A percentile compares a stretch with the other conserved stretches of the same genome.
phyloP scores from a whole-genome alignment of 2,329 filamentous ascomycete species.

The Talaromyces sp. region DNA sequence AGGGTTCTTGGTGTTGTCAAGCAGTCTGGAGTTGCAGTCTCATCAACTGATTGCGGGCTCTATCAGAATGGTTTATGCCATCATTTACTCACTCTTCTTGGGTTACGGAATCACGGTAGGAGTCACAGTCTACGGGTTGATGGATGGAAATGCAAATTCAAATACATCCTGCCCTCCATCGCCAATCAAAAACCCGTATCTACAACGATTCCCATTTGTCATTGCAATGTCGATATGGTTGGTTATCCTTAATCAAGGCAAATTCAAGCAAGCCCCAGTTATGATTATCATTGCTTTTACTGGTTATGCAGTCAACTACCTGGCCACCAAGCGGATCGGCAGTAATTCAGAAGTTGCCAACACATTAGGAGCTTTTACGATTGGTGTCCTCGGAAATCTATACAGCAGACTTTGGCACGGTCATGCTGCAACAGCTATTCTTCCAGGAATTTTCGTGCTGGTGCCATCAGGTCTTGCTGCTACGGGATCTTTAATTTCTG shows the following conservation, averaged over 20 bases:
- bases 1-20: conserved; percentile 57
- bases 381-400: conserved; percentile 71
- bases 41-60: conserved; percentile 64
- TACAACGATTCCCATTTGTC: conserved; percentile 64
- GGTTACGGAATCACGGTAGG: conserved; percentile 67
- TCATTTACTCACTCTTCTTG: conserved; percentile 65
- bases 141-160: conserved; percentile 50
- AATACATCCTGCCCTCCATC: conserved; percentile 42
- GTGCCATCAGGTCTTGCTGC: conserved; percentile 56
- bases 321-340: conserved; percentile 62
- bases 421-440: conserved; percentile 74
- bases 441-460: conserved; percentile 75
- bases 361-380: conserved; percentile 68
- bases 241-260: conserved; percentile 73
- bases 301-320: conserved; percentile 72
- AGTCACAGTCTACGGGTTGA: conserved; percentile 55
- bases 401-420: conserved; percentile 68
- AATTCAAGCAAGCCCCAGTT: conserved; percentile 68
- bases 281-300: conserved; percentile 69
- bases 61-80: conserved; percentile 64
- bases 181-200: conserved; percentile 40
- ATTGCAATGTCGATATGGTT: conserved; percentile 67
- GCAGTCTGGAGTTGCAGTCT: conserved; percentile 61
- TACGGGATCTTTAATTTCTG: conserved; percentile 50
- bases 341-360: conserved; percentile 69